Percentiles rank a stretch among this genome's conserved stretches.
Conservation (phyloP, 495 filamentous ascomycete genomes). For the Emericellopsis terricola region DNA sequence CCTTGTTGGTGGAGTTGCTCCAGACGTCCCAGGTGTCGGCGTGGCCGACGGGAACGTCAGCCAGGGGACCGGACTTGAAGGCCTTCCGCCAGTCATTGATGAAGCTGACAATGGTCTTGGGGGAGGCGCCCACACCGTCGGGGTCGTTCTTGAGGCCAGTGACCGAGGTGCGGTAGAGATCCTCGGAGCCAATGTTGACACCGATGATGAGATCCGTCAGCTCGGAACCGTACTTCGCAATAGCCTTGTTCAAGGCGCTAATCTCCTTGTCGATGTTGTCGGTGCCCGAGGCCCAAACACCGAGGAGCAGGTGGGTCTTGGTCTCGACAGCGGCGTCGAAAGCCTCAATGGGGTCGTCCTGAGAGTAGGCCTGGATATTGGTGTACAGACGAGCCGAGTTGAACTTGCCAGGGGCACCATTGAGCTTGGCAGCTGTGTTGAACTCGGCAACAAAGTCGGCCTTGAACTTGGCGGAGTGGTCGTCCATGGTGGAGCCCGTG, state of each 20-base stretch:
- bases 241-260: conserved; percentile 23
- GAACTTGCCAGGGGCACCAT: conserved; percentile 16
- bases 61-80: conserved; percentile 12
- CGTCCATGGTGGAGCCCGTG: conserved; percentile 15
- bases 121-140: conserved; percentile 19
- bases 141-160: conserved; percentile 23
- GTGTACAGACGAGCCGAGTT: conserved; percentile 27
- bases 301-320: conserved; percentile 29
- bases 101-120: conserved; percentile 22
- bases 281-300: conserved; percentile 31
- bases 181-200: conserved; percentile 33
- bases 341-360: conserved; percentile 24
- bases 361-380: conserved; percentile 32
- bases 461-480: conserved; percentile 19
- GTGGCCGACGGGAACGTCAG: conserved; percentile 27
- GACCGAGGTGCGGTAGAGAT: conserved; percentile 30
- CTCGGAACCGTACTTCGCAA: conserved; percentile 20
- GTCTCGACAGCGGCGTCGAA: conserved; percentile 35
- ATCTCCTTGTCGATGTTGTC: conserved; percentile 29
- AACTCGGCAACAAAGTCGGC: conserved; percentile 19
- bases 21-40: conserved; percentile 32
- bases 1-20: conserved; percentile 26
- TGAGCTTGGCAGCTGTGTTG: conserved; percentile 13
- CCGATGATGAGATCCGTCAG: conserved; percentile 30
- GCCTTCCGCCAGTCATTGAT: conserved; percentile 28